phyloP scores from a whole-genome alignment of 2,329 filamentous ascomycete genomes.

The Diplodia scrobiculata region DNA sequence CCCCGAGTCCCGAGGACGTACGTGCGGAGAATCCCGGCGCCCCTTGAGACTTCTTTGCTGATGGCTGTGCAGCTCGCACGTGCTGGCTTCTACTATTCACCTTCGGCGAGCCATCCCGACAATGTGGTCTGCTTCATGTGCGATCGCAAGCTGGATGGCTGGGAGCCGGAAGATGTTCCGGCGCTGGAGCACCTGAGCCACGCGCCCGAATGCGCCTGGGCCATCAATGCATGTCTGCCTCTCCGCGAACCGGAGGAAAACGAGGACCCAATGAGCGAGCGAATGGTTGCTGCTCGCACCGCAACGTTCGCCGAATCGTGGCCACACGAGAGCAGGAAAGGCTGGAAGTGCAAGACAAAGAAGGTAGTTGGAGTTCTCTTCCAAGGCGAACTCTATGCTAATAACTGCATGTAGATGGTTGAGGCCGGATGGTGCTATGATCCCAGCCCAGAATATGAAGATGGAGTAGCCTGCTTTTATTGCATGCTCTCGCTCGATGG shows the following conservation, averaged over 20 bases:
- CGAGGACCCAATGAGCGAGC: constrained; percentile 71
- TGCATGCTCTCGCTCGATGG: constrained; percentile 87
- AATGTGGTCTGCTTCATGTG: constrained; percentile 91
- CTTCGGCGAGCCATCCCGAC: constrained; percentile 72
- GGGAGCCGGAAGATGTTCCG: constrained; percentile 85
- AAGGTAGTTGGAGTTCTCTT: constrained; percentile 60
- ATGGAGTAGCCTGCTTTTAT: constrained; percentile 89
- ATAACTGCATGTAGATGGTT: constrained; percentile 63
- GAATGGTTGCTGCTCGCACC: constrained; percentile 74
- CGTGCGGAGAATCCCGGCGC: constrained; percentile 32
- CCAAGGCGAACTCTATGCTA: neutral
- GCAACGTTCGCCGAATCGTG: constrained; percentile 82
- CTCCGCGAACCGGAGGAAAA: constrained; percentile 63
- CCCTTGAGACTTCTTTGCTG: constrained; percentile 22
- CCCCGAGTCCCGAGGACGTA: constrained; percentile 66
- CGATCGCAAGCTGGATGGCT: constrained; percentile 80
- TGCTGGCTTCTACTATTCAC: constrained; percentile 89
- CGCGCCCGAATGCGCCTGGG: constrained; percentile 82
- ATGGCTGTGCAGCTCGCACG: constrained; percentile 68
- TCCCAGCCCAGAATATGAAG: constrained; percentile 77
- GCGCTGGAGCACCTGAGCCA: constrained; percentile 83
- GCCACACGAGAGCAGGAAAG: constrained; percentile 86
- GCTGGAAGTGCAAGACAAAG: constrained; percentile 85
- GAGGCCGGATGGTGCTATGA: constrained; percentile 95
- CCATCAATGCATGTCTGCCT: constrained; percentile 62